Conservation (phyloP, 176 grass and related monocot species). For the Juncus inflexus region DNA sequence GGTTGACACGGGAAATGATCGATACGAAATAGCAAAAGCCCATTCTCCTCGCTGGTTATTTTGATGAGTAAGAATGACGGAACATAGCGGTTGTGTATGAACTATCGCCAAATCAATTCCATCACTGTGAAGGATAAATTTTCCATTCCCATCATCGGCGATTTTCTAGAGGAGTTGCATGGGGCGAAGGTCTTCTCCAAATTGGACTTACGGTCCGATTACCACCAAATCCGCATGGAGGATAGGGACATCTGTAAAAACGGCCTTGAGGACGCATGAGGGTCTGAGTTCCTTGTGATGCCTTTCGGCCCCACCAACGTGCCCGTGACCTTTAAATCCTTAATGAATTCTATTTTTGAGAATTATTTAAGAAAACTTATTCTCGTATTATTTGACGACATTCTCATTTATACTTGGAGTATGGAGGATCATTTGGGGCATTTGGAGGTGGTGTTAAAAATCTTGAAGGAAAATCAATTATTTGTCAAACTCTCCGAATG, state of each 20-base stretch:
- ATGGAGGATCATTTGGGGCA: background rate
- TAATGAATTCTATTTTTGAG: background rate
- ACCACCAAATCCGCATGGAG: slow-evolving; percentile 12
- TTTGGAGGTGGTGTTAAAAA: background rate
- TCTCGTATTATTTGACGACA: slow-evolving; percentile 13
- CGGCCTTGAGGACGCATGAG: background rate
- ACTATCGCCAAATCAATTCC: background rate
- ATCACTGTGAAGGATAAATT: background rate
- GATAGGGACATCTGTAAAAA: background rate
- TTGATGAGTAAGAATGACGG: slow-evolving; percentile 9
- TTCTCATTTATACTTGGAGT: background rate
- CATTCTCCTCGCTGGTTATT: background rate
- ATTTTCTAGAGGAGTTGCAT: background rate
- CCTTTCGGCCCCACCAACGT: background rate
- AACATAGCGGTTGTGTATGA: background rate
- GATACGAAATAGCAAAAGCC: background rate
- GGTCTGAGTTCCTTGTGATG: background rate
- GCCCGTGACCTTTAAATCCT: background rate
- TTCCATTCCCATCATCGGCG: background rate
- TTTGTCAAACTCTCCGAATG: background rate
- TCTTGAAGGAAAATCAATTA: background rate
- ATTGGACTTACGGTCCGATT: background rate
- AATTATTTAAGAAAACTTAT: background rate
- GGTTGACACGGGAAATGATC: background rate
- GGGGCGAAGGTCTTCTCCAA: background rate